Evolutionary conservation across 1,284 basidiomycete species (phyloP).

Genomic region (Ganoderma lingzhi): DNA sequence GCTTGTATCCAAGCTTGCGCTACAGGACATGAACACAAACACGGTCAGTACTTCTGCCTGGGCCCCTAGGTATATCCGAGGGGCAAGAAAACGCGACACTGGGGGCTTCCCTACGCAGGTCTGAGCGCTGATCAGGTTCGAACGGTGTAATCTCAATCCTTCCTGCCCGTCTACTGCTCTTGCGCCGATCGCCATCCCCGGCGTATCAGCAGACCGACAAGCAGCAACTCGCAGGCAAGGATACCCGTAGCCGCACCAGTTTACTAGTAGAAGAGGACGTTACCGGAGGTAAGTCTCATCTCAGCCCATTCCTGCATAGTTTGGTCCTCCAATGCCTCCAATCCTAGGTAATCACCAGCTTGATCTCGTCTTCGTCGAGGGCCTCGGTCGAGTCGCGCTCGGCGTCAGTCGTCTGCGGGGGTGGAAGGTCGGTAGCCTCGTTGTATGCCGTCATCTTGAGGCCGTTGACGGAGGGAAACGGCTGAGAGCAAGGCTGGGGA

Average conservation of each 20-base stretch:
- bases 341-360: slow-evolving; percentile 60
- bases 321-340: slow-evolving; percentile 33
- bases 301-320: slow-evolving; percentile 42
- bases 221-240: slow-evolving; percentile 49
- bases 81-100: slow-evolving; percentile 61
- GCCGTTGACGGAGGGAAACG: not conserved
- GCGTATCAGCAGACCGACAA: slow-evolving; percentile 37
- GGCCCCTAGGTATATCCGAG: slow-evolving; percentile 48
- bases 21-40: slow-evolving; percentile 45
- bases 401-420: slow-evolving; percentile 25
- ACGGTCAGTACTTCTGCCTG: slow-evolving; percentile 57
- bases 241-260: slow-evolving; percentile 91
- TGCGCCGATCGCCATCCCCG: slow-evolving; percentile 38
- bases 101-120: slow-evolving; percentile 96
- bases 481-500: slow-evolving; percentile 4
- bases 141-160: slow-evolving; percentile 94
- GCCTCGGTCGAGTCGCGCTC: slow-evolving; percentile 43
- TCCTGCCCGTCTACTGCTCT: slow-evolving; percentile 37
- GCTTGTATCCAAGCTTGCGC: slow-evolving; percentile 84
- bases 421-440: slow-evolving; percentile 29
- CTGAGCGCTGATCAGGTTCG: slow-evolving; percentile 94
- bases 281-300: slow-evolving; percentile 64
- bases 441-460: slow-evolving; percentile 32
- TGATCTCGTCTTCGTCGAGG: slow-evolving; percentile 59
- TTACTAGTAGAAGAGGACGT: slow-evolving; percentile 70